Base-by-base conservation (phyloP, 2,329 filamentous ascomycete genomes). In the Diaporthe citri region DNA sequence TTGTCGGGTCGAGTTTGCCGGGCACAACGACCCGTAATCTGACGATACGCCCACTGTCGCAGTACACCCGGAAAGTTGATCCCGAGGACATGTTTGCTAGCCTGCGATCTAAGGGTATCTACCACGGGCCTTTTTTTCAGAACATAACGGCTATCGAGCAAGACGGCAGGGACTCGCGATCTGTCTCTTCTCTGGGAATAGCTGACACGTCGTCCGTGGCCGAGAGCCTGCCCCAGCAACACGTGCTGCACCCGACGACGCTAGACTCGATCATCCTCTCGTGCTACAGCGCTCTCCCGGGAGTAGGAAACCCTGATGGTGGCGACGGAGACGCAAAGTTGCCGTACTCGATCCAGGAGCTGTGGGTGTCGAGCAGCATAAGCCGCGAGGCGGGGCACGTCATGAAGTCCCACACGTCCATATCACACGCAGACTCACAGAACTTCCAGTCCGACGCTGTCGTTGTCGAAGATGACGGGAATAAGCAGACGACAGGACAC, bases 241-340 rank as follows among this genome's bases (percentile, higher is more conserved):
- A 73, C 48, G 41, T 80, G 15, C 41, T 81, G n/a, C 79, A 81
- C 41, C 80, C 80, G 0, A 79, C 73, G 39, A 81, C 80, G 28
- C 75, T 81, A 2, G 80, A 81, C 52, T 74, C 77, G 4, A 59
- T 79, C n/a, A 62, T 79, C 12, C 34, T 71, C 6, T 62, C 77
- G 1, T 31, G 74, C 4, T 80, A 77, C 41, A 28, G 74, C 2
- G 51, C 74, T 3, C 41, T 79, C 8, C 74, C 76, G 4, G 41
- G 46, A 2, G 36, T n/a, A 4, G n/a, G n/a, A n/a, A n/a, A n/a
- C n/a, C n/a, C n/a, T n/a, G 39, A 10, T 2, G n/a, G n/a, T 4
- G 28, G 6, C 17, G 25, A 59, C 1, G 36, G 5, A 0, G 22
- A 3, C 6, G 7, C 74, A 22, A 74, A 48, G 31, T 48, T 71